phyloP scores from a whole-genome alignment of 805 yeast species.

The Candida saitoana region DNA sequence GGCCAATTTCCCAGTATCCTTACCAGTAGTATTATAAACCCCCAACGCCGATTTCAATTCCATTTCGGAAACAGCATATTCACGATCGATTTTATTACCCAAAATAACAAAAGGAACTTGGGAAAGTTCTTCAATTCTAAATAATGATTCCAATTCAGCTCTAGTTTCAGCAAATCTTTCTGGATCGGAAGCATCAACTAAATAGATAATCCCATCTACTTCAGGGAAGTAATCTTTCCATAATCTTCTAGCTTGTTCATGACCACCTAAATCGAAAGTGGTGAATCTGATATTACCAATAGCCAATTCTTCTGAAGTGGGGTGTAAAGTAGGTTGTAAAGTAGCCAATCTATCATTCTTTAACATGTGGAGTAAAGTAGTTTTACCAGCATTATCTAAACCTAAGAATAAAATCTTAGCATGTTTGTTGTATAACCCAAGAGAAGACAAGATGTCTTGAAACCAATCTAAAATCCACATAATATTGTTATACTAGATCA shows the following conservation, averaged over 20 bases:
- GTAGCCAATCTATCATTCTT: slow-evolving; percentile 96
- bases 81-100: slow-evolving; percentile 95
- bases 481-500: background rate
- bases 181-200: slow-evolving; percentile 96
- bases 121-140: slow-evolving; percentile 85
- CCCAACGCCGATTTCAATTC: slow-evolving; percentile 90
- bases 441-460: slow-evolving; percentile 43
- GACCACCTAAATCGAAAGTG: slow-evolving; percentile 98
- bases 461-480: slow-evolving; percentile 11
- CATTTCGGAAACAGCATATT: slow-evolving; percentile 90
- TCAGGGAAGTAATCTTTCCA: slow-evolving; percentile 99
- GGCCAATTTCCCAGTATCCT: slow-evolving; percentile 59
- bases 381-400: slow-evolving; percentile 46
- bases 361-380: slow-evolving; percentile 46
- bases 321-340: slow-evolving; percentile 96
- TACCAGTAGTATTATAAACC: slow-evolving; percentile 81
- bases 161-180: slow-evolving; percentile 93
- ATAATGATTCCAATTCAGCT: slow-evolving; percentile 89
- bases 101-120: slow-evolving; percentile 88
- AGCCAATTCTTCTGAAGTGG: slow-evolving; percentile 96
- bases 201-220: slow-evolving; percentile 93
- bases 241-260: slow-evolving; percentile 95
- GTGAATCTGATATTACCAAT: slow-evolving; percentile 96
- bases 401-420: slow-evolving; percentile 46
- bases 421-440: slow-evolving; percentile 48